Evolutionary conservation across 2,329 filamentous ascomycete species (phyloP), one percentile per base, ranked within the genome.

Genomic region (Ceratocystis alfenasii): DNA sequence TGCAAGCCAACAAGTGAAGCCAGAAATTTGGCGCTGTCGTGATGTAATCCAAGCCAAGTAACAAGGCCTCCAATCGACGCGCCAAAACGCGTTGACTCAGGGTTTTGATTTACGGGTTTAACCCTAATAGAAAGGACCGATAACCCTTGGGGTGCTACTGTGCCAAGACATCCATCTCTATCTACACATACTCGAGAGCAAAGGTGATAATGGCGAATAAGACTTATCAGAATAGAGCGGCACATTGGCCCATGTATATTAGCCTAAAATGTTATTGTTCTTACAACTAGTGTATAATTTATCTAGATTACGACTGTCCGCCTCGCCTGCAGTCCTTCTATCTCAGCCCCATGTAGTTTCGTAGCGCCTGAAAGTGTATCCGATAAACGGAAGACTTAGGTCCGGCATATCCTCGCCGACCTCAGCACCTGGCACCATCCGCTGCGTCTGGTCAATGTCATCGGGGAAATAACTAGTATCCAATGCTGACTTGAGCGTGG

Each of bases 381-480:
- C 76, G 66, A 78, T 77, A 68, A 78, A 99, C 2, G 94, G 94
- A 77, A 99, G 78, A 77, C 89, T 95, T 85, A 96, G 92, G 77
- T 96, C 93, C 2, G 92, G 90, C 69, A 90, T 87, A 74, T 95
- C 89, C 71, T 93, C 89, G 5, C 64, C 64, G 5, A 48, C 55
- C 8, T 65, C 62, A 2, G 33, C 20, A 5, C 55, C 63, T 4
- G 66, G 66, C 28, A 67, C 66, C 66, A 67, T 67, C 20, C 66
- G 66, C 41, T 96, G 92, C 65, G 91, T 93, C 79, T 97, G 93
- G 72, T 95, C 91, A 73, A 99, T 96, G 76, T 99, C 94, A 74
- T 99, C 94, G 8, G 94, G 94, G 85, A 99, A 99, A 80, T 99
- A 97, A 60, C 92, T 93, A 22, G 94, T 96, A 74, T 99, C 94